These are phyloP conservation scores for Lanmaoa pseudosensibilis DNA, from an alignment of 768 basidiomycete species.

Conservation along the genomic window DNA sequence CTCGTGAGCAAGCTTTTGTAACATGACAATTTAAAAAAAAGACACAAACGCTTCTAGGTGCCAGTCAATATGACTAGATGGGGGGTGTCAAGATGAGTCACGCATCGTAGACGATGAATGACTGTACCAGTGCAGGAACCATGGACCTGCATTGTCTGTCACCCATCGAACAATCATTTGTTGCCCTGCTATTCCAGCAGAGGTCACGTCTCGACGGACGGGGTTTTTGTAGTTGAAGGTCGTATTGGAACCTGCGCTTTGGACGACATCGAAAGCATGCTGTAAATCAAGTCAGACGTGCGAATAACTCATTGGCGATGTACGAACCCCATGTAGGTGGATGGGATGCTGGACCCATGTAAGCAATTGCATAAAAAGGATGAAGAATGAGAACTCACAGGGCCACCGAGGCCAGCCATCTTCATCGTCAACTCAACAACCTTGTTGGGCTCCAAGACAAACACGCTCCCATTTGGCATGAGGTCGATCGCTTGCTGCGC, in stretches of 20 bases:
- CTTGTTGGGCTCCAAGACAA: slow-evolving; percentile 25
- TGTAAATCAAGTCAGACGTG: slow-evolving; percentile 12
- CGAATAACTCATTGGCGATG: background rate
- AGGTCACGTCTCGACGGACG: slow-evolving; percentile 35
- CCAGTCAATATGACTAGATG: slow-evolving; percentile 31
- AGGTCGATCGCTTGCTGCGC: slow-evolving; percentile 31
- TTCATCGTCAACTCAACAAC: slow-evolving; percentile 30
- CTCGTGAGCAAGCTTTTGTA: background rate
- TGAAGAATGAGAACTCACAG: slow-evolving; percentile 19
- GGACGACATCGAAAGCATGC: slow-evolving; percentile 39
- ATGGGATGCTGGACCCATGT: slow-evolving; percentile 26
- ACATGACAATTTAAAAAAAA: background rate
- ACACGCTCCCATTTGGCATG: slow-evolving; percentile 28
- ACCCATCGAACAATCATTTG: slow-evolving; percentile 53
- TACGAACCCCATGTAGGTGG: slow-evolving; percentile 31
- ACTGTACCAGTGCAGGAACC: slow-evolving; percentile 44
- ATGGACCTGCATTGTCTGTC: slow-evolving; percentile 65
- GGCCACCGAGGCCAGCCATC: slow-evolving; percentile 6
- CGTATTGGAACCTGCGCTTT: slow-evolving; percentile 25
- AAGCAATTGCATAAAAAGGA: background rate
- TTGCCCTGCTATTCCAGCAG: slow-evolving; percentile 34
- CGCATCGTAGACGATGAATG: background rate
- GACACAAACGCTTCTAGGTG: slow-evolving; percentile 25
- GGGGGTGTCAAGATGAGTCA: background rate
- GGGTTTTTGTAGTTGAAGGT: slow-evolving; percentile 38